Evolutionary conservation across 768 basidiomycete species (phyloP).

Genomic region (Asterophora lycoperdoides): DNA sequence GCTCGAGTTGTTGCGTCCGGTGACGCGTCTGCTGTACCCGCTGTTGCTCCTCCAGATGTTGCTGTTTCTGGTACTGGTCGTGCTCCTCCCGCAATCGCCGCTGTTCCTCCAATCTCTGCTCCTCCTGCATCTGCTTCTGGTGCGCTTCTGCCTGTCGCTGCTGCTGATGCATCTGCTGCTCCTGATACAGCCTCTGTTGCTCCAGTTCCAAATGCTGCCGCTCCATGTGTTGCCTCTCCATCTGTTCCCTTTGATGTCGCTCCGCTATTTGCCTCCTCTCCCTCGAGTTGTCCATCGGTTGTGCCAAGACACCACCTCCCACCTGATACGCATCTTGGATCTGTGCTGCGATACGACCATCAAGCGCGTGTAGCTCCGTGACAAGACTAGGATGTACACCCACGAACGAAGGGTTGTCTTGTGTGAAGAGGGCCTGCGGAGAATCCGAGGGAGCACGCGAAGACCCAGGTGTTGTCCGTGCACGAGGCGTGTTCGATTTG

Average conservation of each 20-base stretch:
- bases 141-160: not conserved
- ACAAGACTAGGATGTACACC: conserved; percentile 54
- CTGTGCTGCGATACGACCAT: conserved; percentile 48
- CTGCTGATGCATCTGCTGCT: conserved; percentile 21
- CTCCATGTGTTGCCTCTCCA: conserved; percentile 20
- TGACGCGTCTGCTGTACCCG: conserved; percentile 14
- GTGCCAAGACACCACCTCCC: conserved; percentile 31
- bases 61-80: conserved; percentile 19
- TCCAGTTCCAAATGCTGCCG: conserved; percentile 18
- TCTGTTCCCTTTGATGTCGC: conserved; percentile 24
- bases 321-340: conserved; percentile 42
- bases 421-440: conserved; percentile 25
- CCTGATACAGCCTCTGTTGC: conserved; percentile 21
- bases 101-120: conserved; percentile 19
- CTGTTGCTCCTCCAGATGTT: conserved; percentile 19
- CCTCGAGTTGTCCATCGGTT: conserved; percentile 16
- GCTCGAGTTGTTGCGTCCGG: conserved; percentile 15
- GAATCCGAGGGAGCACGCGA: conserved; percentile 20
- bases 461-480: not conserved
- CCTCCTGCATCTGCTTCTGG: conserved; percentile 16
- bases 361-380: conserved; percentile 52
- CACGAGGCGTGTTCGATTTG: conserved; percentile 27
- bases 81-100: conserved; percentile 14
- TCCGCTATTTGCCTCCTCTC: conserved; percentile 13
- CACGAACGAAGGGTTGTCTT: conserved; percentile 38